Base-by-base conservation (phyloP, 495 filamentous ascomycete species). In the Penicillium atrosanguineum region DNA sequence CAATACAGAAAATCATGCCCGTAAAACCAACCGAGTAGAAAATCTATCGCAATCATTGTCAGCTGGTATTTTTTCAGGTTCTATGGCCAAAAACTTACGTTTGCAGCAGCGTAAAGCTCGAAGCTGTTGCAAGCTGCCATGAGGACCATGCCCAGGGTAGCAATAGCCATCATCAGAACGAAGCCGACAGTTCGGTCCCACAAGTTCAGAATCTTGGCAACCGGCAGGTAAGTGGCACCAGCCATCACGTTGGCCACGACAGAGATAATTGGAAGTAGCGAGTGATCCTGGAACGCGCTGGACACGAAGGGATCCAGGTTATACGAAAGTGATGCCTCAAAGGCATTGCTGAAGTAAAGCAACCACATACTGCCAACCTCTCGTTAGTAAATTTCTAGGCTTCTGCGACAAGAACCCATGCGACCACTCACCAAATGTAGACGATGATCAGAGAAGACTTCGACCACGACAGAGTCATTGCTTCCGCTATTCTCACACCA, bases 191-290 rank as follows among this genome's bases (percentile, higher is more conserved):
- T 55, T 60, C 82, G 60, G 52, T 83, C 85, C 75, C 79, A 88
- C 20, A 86, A 65, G 60, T 90, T 83, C 54, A 88, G 69, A 34
- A 85, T 71, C 69, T 88, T 88, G 38, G 84, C 85, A 15, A 87
- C 68, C 1, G 84, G 78, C 39, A 88, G 64, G 42, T 65, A 69
- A 3, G 56, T 56, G 2, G 66, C 68, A 6, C 58, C 64, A 7
- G 64, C 44, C 61, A 69, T 62, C 34, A 53, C 75, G 37, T 69
- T 73, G 16, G 78, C 65, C 11, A 85, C 74, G 34, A 84, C 74
- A 29, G 65, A 75, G 48, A 84, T 75, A 19, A 81, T 77, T 20
- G 81, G 73, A 41, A 84, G 60, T 44, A 84, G 61, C 3, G 81
- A 83, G 59, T 86, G 83, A 9, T 73, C 70, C 26, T 74, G 65